Evolutionary conservation across 2,329 filamentous ascomycete species (phyloP), one percentile per base, ranked within the genome.

Genomic region (Neopestalotiopsis sp.): DNA sequence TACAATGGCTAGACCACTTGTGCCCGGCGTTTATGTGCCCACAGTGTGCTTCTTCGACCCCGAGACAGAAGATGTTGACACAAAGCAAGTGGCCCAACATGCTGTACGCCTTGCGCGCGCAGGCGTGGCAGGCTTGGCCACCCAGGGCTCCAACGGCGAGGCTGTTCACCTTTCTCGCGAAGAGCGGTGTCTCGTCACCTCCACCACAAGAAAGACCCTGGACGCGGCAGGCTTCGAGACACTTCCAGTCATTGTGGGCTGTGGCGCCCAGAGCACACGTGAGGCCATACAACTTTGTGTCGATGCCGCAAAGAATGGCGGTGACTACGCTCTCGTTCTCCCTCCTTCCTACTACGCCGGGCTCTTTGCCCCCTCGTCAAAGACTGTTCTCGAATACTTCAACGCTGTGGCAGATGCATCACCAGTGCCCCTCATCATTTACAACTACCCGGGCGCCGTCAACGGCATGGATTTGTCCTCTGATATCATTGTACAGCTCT

Each of bases 71-170:
- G 88, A 93, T 67, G 81, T 94, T 67, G 92, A 94, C 75, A 83
- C 87, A 13, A 80, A 83, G 45, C 88, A 89, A 52, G 90, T 90
- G 69, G 84, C 86, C 63, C 85, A 83, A 65, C 84, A 88, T 77
- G 89, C 91, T 49, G 86, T 92, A 66, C 89, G 90, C 74, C 88
- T 95, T n/a, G 92, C 92, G 61, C 85, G 90, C 75, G 88, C 91
- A 34, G 93, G 93, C 71, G 88, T 95, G 57, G 87, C 90, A 17
- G 92, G 92, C 24, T 85, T 95, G 61, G 91, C 92, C 63, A 93
- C 91, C 12, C 92, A 94, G 78, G 93, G 93, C 61, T 94, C 91
- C 76, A 95, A 95, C 76, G 93, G 93, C 74, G 93, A 96, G 83
- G 92, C 93, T 7, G 92, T 94, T 13, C 92, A 94, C 76, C 86